Conservation (phyloP, 2,329 filamentous ascomycete genomes). For the Chaetomium sp. region DNA sequence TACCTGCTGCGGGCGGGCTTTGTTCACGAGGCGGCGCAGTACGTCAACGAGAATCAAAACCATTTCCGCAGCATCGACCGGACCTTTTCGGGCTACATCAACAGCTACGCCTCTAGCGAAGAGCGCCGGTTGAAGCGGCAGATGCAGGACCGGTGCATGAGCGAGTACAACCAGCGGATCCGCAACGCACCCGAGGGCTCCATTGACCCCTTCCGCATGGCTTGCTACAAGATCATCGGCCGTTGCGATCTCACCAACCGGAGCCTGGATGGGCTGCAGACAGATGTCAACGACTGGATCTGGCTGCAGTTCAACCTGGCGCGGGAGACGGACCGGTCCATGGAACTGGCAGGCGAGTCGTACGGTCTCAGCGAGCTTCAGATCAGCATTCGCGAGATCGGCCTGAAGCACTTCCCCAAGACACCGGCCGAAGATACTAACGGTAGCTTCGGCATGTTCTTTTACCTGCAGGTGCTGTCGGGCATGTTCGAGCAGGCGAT, state of each 20-base stretch:
- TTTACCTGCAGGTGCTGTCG: slow-evolving; percentile 86
- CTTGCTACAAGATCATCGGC: slow-evolving; percentile 96
- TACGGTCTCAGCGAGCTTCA: slow-evolving; percentile 71
- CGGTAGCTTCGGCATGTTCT: slow-evolving; percentile 84
- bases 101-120: slow-evolving; percentile 74
- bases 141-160: slow-evolving; percentile 82
- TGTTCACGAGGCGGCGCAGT: slow-evolving; percentile 79
- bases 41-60: slow-evolving; percentile 76
- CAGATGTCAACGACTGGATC: slow-evolving; percentile 69
- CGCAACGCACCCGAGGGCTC: slow-evolving; percentile 84
- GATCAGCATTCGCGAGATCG: slow-evolving; percentile 81
- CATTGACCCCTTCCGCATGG: slow-evolving; percentile 92
- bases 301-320: slow-evolving; percentile 73
- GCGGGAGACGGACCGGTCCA: slow-evolving; percentile 63
- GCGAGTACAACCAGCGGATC: slow-evolving; percentile 83
- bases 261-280: slow-evolving; percentile 63
- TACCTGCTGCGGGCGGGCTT: slow-evolving; percentile 86
- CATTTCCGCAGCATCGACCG: slow-evolving; percentile 90
- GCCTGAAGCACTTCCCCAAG: slow-evolving; percentile 86
- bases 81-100: slow-evolving; percentile 85
- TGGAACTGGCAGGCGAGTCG: slow-evolving; percentile 66
- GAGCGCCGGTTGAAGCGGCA: slow-evolving; percentile 78
- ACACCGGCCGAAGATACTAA: slow-evolving; percentile 71
- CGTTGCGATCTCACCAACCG: slow-evolving; percentile 69
- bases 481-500: slow-evolving; percentile 95